Base-by-base conservation (phyloP, 148 eudicot genomes). In the Rheum nobile region DNA sequence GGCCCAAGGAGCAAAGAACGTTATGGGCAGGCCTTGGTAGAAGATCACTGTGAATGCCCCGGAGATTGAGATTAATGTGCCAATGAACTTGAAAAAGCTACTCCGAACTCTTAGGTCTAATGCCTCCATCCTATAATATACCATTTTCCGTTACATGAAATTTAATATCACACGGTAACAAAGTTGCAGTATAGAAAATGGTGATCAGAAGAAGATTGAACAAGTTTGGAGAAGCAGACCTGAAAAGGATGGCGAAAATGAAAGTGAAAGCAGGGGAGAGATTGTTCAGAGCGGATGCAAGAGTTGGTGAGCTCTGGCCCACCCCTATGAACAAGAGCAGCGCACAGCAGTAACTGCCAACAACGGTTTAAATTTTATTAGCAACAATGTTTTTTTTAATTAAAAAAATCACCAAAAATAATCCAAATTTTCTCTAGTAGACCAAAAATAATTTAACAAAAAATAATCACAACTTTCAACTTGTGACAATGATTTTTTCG, bases 11-110 rank as follows among this genome's bases (percentile, higher is more conserved):
- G 37, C 41, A 50, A 80, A 78, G 16, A 75, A 7, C 10, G 34
- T 41, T 70, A 85, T 83, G 0, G 86, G 70, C 26, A 71, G 41
- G 78, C 88, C 86, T 75, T 77, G 70, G 74, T 83, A 85, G 46
- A 81, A 83, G 0, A 81, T 85, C 29, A 83, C 82, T 14, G 74
- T 70, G 76, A 81, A 68, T 21, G 86, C 88, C 11, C 88, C 88
- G 14, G 59, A 42, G 24, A 85, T 79, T 24, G 84, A 85, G 7
- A 83, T 46, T 55, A 83, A 4, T 61, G 88, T 85, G 72, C 88
- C 88, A 11, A 77, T 41, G 5, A 61, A 44, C 68, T 85, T 85
- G 43, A 76, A 75, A 16, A 67, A 47, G 44, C 82, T 85, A 43
- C 82, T 85, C 8, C 67, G 70, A 29, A 59, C 77, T 77, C 82